phyloP scores from a whole-genome alignment of 768 basidiomycete genomes.

The Kwoniella dejecticola region DNA sequence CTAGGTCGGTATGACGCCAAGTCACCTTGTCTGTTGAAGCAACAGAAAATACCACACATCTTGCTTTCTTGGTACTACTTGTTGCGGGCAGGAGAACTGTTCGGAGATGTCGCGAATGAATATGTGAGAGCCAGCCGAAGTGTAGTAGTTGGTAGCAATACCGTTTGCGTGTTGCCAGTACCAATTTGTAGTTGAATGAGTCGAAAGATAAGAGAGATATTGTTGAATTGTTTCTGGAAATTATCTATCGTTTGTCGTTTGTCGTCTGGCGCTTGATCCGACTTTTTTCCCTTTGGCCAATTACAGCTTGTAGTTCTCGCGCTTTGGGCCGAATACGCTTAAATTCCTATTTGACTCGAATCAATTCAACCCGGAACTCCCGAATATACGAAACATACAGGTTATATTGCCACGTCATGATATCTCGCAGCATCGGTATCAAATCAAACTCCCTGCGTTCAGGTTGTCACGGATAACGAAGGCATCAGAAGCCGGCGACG shows the following conservation, averaged over 20 bases:
- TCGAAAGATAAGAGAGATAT: background rate
- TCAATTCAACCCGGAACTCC: too few relatives aligned
- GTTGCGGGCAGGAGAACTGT: too few relatives aligned
- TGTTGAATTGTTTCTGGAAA: background rate
- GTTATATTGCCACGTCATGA: too few relatives aligned
- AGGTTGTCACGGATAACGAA: too few relatives aligned
- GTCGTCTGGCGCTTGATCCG: background rate
- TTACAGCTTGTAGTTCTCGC: too few relatives aligned
- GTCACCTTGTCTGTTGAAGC: conserved; percentile 71
- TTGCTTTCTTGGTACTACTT: conserved; percentile 9
- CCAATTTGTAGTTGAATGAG: too few relatives aligned
- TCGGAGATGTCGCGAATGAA: background rate
- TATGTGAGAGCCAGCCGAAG: background rate
- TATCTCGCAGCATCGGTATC: too few relatives aligned
- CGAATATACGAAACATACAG: too few relatives aligned
- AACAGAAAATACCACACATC: conserved; percentile 93
- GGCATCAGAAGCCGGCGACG: too few relatives aligned
- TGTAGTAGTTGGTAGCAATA: background rate
- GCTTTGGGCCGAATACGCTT: background rate
- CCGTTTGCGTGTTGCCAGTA: background rate
- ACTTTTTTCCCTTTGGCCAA: too few relatives aligned
- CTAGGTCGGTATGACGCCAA: conserved; percentile 69
- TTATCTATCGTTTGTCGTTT: background rate
- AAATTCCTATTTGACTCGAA: too few relatives aligned
- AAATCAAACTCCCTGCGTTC: too few relatives aligned